A percentile compares a stretch with the other conserved stretches of the same genome.
Evolutionary conservation across 2,329 filamentous ascomycete genomes (phyloP).

Genomic region (Colletotrichum navitas): DNA sequence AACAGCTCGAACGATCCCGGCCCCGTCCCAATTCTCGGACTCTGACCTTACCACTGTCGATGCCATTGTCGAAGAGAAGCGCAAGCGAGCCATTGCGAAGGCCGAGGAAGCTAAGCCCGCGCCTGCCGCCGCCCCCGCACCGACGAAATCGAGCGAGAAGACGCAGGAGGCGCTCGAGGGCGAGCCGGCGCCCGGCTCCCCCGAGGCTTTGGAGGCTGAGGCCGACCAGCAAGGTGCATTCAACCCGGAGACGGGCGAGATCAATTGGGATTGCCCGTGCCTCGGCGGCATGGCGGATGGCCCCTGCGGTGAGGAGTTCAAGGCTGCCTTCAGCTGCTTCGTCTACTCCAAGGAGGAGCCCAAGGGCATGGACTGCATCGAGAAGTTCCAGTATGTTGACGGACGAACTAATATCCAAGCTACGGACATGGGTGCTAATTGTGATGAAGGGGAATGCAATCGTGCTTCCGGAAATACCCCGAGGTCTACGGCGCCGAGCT

Average conservation of each 20-base stretch:
- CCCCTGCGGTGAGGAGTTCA: conserved; percentile 96
- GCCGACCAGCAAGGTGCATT: conserved; percentile 91
- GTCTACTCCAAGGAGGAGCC: conserved; percentile 95
- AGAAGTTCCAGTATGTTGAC: conserved; percentile 88
- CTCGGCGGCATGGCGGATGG: conserved; percentile 97
- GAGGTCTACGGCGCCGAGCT: conserved; percentile 94
- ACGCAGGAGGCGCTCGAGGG: conserved; percentile 41
- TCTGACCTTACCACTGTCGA: conserved; percentile 74
- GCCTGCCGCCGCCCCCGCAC: conserved; percentile 41
- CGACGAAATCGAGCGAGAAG: conserved; percentile 43
- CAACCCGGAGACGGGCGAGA: conserved; percentile 98
- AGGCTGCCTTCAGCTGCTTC: conserved; percentile 96
- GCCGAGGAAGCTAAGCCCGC: conserved; percentile 46
- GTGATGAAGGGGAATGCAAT: conserved; percentile 85
- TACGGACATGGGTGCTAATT: conserved; percentile 47
- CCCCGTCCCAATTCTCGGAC: conserved; percentile 67
- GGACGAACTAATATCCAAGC: background rate
- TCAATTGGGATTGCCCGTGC: conserved; percentile 99
- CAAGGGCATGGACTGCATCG: conserved; percentile 97
- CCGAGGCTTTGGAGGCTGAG: conserved; percentile 78
- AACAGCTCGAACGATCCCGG: conserved; percentile 52
- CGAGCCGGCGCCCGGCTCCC: conserved; percentile 51
- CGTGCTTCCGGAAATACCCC: conserved; percentile 93
- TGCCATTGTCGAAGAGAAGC: conserved; percentile 74
- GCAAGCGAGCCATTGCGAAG: conserved; percentile 59